Conservation (phyloP, 768 basidiomycete genomes). For the Neoboletus magnificus region DNA sequence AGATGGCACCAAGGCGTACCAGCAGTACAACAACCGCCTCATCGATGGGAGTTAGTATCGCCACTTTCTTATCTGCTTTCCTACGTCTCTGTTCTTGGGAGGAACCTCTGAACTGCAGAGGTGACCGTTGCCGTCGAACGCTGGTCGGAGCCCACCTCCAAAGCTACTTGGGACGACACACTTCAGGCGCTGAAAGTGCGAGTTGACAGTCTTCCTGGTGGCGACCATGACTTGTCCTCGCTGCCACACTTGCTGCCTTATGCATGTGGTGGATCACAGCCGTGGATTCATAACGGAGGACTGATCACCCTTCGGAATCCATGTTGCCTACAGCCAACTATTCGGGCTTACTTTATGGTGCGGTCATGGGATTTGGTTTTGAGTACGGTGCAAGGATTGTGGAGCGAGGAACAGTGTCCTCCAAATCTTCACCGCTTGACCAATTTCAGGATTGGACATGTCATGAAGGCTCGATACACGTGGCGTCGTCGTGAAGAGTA, state of each 20-base stretch:
- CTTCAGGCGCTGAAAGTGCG: constrained; percentile 28
- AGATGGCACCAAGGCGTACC: constrained; percentile 88
- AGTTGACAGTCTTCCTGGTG: constrained; percentile 29
- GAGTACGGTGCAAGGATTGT: constrained; percentile 32
- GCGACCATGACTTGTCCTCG: constrained; percentile 31
- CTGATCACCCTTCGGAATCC: constrained; percentile 29
- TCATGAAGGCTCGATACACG: constrained; percentile 23
- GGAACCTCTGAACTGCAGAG: constrained; percentile 15
- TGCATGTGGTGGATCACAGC: constrained; percentile 25
- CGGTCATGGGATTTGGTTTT: constrained; percentile 32
- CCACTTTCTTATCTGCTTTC: constrained; percentile 41
- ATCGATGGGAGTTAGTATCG: constrained; percentile 99
- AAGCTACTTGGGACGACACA: constrained; percentile 24
- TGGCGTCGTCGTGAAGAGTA: constrained; percentile 21
- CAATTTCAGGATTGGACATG: constrained; percentile 32
- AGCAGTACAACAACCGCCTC: constrained; percentile 96
- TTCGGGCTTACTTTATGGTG: constrained; percentile 27
- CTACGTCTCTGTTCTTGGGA: constrained; percentile 26
- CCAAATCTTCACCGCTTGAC: constrained; percentile 34
- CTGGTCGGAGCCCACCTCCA: constrained; percentile 21
- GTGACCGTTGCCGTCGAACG: constrained; percentile 20
- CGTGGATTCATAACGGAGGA: constrained; percentile 22
- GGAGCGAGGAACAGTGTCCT: constrained; percentile 27
- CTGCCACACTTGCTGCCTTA: constrained; percentile 14
- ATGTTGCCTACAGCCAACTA: constrained; percentile 25